Evolutionary conservation across 768 basidiomycete species (phyloP).

Genomic region (Mycena belliarum): DNA sequence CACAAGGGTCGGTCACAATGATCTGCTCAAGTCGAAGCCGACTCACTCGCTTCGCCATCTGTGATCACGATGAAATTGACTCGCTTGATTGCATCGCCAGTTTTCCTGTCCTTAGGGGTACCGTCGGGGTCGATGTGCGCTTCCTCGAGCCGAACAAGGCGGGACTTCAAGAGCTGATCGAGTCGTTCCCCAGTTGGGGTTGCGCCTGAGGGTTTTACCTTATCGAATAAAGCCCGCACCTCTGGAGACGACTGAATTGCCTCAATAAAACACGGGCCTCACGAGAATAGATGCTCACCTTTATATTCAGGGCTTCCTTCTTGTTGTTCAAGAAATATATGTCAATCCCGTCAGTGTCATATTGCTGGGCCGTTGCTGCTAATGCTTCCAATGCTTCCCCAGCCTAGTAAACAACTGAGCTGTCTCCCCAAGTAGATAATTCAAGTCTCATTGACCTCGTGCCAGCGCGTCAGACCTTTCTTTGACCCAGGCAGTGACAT

Average conservation of each 20-base stretch:
- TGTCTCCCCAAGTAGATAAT: background rate
- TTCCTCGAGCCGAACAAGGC: constrained; percentile 28
- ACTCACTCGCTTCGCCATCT: constrained; percentile 61
- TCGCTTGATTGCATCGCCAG: constrained; percentile 45
- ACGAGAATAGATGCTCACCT: constrained; percentile 29
- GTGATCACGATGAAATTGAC: constrained; percentile 63
- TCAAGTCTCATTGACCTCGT: constrained; percentile 38
- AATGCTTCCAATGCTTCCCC: constrained; percentile 47
- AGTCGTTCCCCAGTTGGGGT: constrained; percentile 46
- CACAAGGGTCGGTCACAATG: background rate
- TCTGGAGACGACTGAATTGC: constrained; percentile 33
- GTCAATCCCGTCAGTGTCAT: constrained; percentile 63
- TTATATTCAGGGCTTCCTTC: constrained; percentile 35
- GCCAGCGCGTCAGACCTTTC: constrained; percentile 42
- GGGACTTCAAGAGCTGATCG: constrained; percentile 32
- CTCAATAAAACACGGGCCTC: background rate
- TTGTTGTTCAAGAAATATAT: constrained; percentile 57
- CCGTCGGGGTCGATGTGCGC: constrained; percentile 28
- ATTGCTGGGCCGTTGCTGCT: constrained; percentile 47
- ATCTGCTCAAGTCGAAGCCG: background rate
- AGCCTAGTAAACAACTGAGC: constrained; percentile 33
- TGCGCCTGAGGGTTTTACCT: constrained; percentile 42
- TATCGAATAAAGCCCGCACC: constrained; percentile 45
- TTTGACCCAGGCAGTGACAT: constrained; percentile 37
- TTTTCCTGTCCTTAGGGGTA: constrained; percentile 16